These are phyloP conservation scores for Suillus paluster DNA, from an alignment of 768 basidiomycete genomes.

Conservation along the genomic window DNA sequence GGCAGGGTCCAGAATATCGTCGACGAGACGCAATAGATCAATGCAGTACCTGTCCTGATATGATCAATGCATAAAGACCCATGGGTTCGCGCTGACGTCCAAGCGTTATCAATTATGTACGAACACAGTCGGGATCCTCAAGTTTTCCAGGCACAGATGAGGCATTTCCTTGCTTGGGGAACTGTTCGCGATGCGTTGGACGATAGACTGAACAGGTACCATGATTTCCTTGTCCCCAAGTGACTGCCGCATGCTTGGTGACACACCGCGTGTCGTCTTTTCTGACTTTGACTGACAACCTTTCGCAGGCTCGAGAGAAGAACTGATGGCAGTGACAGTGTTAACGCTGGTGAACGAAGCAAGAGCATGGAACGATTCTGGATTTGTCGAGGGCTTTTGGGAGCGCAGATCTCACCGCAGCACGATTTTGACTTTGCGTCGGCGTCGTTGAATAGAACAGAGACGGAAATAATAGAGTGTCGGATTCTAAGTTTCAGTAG, in stretches of 20 bases:
- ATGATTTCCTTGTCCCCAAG: constrained; percentile 63
- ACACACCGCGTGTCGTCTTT: constrained; percentile 23
- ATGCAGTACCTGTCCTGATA: no score
- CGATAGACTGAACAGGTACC: constrained; percentile 41
- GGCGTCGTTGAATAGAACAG: constrained; percentile 28
- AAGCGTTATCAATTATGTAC: no score
- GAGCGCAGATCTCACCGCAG: constrained; percentile 38
- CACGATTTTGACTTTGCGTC: constrained; percentile 22
- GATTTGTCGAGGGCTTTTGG: constrained; percentile 37
- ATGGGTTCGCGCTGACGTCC: no score
- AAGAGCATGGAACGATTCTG: constrained; percentile 32
- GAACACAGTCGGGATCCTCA: no score
- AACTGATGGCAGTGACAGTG: constrained; percentile 27
- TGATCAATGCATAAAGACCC: no score
- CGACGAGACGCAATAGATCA: no score
- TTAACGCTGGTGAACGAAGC: constrained; percentile 28
- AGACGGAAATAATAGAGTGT: constrained; percentile 17
- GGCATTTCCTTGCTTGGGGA: constrained; percentile 35
- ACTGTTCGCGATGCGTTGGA: constrained; percentile 50
- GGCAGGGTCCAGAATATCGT: no score
- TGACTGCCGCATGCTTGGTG: constrained; percentile 43
- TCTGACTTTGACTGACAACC: constrained; percentile 19
- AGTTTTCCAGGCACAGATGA: constrained; percentile 41
- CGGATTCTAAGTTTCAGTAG: constrained; percentile 2
- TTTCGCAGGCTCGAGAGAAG: constrained; percentile 31